phyloP scores from a whole-genome alignment of 179 eudicot genomes.

The Amaranthus tricolor region DNA sequence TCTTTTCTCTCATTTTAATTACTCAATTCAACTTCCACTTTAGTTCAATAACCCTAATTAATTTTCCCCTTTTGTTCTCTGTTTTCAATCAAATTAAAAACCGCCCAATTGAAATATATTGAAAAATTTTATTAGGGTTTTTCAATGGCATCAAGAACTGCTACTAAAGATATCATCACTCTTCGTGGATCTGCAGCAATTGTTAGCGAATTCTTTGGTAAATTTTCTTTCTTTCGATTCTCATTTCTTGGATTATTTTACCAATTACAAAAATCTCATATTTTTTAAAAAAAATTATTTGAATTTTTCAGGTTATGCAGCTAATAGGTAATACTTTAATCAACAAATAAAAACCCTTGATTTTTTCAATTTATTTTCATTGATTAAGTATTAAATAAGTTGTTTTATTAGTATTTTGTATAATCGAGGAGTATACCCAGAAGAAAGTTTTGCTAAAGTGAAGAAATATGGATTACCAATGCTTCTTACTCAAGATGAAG shows the following conservation, averaged over 20 bases:
- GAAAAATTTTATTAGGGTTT: neutral
- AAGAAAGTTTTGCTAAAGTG: conserved; percentile 81
- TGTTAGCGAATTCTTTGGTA: conserved; percentile 91
- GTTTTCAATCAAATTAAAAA: neutral
- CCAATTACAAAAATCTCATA: neutral
- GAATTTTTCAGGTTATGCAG: conserved; percentile 78
- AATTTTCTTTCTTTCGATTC: neutral
- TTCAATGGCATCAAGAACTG: conserved; percentile 77
- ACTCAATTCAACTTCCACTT: neutral
- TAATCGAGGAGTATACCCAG: conserved; percentile 89
- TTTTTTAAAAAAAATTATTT: conserved; percentile 11
- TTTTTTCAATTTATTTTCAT: neutral
- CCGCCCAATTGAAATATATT: neutral
- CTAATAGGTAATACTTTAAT: conserved; percentile 59
- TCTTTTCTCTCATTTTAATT: neutral
- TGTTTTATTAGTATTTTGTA: conserved; percentile 59
- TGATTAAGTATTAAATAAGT: neutral
- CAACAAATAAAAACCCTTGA: neutral
- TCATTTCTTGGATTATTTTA: neutral
- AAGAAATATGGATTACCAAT: conserved; percentile 91
- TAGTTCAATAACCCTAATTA: conserved; percentile 6
- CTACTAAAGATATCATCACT: conserved; percentile 83
- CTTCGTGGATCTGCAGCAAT: conserved; percentile 97
- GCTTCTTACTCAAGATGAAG: conserved; percentile 92
- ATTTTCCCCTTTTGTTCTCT: neutral